A percentile compares a stretch with the other conserved stretches of the same genome.
phyloP scores from a whole-genome alignment of 495 filamentous ascomycete genomes.

The Penicillium canescens region DNA sequence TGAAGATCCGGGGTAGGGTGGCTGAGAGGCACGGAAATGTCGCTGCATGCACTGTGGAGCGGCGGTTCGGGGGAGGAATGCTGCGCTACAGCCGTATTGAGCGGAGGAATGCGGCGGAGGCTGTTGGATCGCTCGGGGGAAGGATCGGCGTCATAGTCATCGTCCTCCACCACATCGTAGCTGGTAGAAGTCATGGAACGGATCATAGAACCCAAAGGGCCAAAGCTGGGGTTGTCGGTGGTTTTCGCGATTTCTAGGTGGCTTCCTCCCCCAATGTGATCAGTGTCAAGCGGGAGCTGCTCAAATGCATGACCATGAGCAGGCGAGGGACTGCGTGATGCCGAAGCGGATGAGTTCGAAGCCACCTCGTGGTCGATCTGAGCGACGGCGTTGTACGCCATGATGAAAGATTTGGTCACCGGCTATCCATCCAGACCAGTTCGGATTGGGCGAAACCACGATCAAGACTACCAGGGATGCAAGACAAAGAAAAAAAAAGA shows the following conservation, averaged over 20 bases:
- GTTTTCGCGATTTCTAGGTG: slow-evolving; percentile 27
- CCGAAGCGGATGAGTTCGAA: slow-evolving; percentile 38
- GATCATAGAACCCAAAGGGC: slow-evolving; percentile 39
- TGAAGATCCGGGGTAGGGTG: slow-evolving; percentile 79
- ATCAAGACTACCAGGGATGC: slow-evolving; percentile 4
- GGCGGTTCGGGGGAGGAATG: slow-evolving; percentile 45
- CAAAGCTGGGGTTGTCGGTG: slow-evolving; percentile 24
- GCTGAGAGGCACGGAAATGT: slow-evolving; percentile 58
- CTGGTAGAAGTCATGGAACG: slow-evolving; percentile 42
- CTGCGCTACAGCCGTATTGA: slow-evolving; percentile 31
- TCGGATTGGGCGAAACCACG: neutral
- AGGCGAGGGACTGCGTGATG: slow-evolving; percentile 32
- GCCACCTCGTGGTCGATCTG: slow-evolving; percentile 43
- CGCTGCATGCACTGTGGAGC: slow-evolving; percentile 60
- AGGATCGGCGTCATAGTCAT: slow-evolving; percentile 46
- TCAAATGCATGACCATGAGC: slow-evolving; percentile 25
- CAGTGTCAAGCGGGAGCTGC: slow-evolving; percentile 27
- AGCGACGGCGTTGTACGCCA: slow-evolving; percentile 51
- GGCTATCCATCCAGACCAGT: slow-evolving; percentile 7
- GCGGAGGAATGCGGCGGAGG: slow-evolving; percentile 33
- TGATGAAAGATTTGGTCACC: slow-evolving; percentile 18
- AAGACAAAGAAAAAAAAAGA: slow-evolving; percentile 1
- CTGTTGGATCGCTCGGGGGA: slow-evolving; percentile 26
- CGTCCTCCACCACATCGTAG: slow-evolving; percentile 49
- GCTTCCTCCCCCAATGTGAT: slow-evolving; percentile 24